phyloP scores from a whole-genome alignment of 2,329 filamentous ascomycete species.

The Trichoderma citrinoviride region DNA sequence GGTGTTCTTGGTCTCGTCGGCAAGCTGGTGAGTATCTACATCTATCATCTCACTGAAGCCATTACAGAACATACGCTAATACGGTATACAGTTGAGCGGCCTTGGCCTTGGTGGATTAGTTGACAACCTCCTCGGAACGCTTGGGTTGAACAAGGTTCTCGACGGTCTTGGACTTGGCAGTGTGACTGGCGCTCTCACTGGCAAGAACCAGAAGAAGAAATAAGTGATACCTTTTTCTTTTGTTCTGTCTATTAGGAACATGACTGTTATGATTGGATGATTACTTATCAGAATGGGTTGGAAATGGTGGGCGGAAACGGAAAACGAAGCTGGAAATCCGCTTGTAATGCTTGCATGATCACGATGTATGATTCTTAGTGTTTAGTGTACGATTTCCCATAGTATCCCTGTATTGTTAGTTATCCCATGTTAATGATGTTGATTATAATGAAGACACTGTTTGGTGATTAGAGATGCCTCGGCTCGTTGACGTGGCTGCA shows the following conservation, averaged over 20 bases:
- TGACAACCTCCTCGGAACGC: conserved; percentile 71
- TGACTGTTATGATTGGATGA: background rate
- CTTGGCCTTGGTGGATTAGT: conserved; percentile 80
- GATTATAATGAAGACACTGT: background rate
- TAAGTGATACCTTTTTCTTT: background rate
- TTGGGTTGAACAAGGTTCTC: conserved; percentile 74
- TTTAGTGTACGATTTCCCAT: background rate
- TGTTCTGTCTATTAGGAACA: background rate
- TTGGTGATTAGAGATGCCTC: background rate
- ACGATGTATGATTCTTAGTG: background rate
- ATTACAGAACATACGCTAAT: background rate
- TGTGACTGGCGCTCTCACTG: conserved; percentile 43
- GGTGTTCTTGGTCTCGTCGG: conserved; percentile 86
- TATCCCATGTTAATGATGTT: background rate
- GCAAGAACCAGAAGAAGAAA: conserved; percentile 42
- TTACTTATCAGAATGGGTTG: background rate
- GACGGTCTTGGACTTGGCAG: conserved; percentile 66
- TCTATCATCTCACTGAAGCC: background rate
- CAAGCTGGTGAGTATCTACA: conserved; percentile 53
- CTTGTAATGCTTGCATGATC: background rate
- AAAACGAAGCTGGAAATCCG: background rate
- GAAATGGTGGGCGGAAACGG: background rate
- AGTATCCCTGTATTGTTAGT: background rate
- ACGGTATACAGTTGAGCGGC: conserved; percentile 56
- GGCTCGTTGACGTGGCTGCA: background rate